Percentiles rank a stretch among this genome's conserved stretches.
phyloP scores from a whole-genome alignment of 1,139 yeast genomes.

The Spathaspora jeffriesii region DNA sequence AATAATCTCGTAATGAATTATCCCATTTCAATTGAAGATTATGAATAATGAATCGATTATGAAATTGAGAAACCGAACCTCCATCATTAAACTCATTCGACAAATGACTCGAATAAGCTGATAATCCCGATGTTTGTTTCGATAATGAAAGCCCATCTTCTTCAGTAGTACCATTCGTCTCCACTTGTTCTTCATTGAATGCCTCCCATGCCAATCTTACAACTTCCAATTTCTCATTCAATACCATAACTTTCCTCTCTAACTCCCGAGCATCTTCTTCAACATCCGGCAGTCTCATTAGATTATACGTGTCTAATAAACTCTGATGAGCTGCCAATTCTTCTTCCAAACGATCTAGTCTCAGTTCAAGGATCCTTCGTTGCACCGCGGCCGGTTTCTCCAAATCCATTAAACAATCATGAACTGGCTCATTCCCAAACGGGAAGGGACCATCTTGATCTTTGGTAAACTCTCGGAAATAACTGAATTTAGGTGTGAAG shows the following conservation, averaged over 20 bases:
- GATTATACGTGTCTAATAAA: slow-evolving; percentile 24
- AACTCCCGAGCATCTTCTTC: slow-evolving; percentile 27
- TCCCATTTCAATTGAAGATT: slow-evolving; percentile 82
- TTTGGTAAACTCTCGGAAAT: slow-evolving; percentile 60
- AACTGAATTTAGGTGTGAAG: slow-evolving; percentile 74
- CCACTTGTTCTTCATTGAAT: slow-evolving; percentile 14
- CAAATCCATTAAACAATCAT: slow-evolving; percentile 64
- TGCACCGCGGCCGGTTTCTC: slow-evolving; percentile 59
- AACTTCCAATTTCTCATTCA: slow-evolving; percentile 27
- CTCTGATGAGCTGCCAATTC: slow-evolving; percentile 39
- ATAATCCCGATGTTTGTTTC: slow-evolving; percentile 16
- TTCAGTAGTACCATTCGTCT: neutral
- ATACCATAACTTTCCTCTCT: slow-evolving; percentile 21
- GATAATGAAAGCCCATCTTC: slow-evolving; percentile 10
- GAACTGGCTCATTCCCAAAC: slow-evolving; percentile 70
- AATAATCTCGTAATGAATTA: slow-evolving; percentile 60
- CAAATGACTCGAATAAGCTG: slow-evolving; percentile 28
- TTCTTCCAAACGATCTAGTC: slow-evolving; percentile 45
- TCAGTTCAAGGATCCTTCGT: slow-evolving; percentile 33
- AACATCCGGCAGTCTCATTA: slow-evolving; percentile 8
- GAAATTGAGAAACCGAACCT: slow-evolving; percentile 41
- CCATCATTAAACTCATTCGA: slow-evolving; percentile 21
- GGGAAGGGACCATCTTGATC: slow-evolving; percentile 56
- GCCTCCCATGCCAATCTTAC: slow-evolving; percentile 22
- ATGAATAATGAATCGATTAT: slow-evolving; percentile 79